Base-by-base conservation (phyloP, 495 filamentous ascomycete species). In the Chaetomium tenue region DNA sequence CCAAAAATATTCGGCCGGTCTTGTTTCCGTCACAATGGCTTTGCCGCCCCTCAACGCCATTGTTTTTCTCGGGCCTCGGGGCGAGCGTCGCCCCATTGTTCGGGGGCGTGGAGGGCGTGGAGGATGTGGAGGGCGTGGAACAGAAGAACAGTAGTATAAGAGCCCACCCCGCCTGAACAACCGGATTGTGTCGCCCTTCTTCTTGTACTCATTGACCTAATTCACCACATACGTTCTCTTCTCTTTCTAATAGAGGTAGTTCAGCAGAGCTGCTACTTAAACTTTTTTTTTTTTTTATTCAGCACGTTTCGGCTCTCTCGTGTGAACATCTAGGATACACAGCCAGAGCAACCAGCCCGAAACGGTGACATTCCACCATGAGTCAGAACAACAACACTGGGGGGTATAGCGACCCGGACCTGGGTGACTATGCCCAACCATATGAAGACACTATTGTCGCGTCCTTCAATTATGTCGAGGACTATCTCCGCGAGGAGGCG, bases 231-330 rank as follows among this genome's bases (percentile, higher is more conserved):
- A 15, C 22, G 30, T 58, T 44, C 30, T 39, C 9, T 56, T 28
- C 8, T 8, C 11, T 25, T n/a, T 51, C 23, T 18, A n/a, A 2
- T 42, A 22, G 13, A 47, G 57, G 57, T 60, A 60, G 57, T 56
- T 50, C 57, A 60, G 57, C 50, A 40, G 57, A 55, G 57, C 63
- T 60, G 57, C 63, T 55, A 65, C 46, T 42, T 53, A 22, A 3
- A 30, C n/a, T n/a, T 44, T 40, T 40, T 33, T 37, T 8, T 11
- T 11, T 11, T 37, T 37, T 37, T 6, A 37, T 37, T 1, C 33
- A 50, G 23, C n/a, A 20, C 9, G 2, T 53, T 18, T 7, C 52
- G 5, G 18, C 22, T 20, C 26, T 50, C 18, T 20, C 2, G 20
- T 9, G 20, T 9, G 22, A 18, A 16, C 7, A 16, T 37, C 54